Evolutionary conservation across 2,329 filamentous ascomycete species (phyloP), one percentile per base, ranked within the genome.

Genomic region (Ophiostoma sp.): DNA sequence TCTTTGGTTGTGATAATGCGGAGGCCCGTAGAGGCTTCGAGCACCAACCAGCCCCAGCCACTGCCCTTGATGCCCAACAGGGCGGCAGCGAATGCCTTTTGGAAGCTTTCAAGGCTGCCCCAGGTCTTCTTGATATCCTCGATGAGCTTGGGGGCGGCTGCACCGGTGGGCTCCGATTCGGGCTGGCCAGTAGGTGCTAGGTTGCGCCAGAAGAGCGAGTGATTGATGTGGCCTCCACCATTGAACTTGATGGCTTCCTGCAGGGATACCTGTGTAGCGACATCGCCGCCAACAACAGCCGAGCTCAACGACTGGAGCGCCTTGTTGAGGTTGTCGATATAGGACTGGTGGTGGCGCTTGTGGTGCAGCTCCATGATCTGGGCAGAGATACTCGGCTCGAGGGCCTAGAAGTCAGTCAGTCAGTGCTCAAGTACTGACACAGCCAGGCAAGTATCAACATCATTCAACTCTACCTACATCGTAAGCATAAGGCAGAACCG

Each of bases 291-390:
- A 7, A 78, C 74, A 70, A 83, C 78, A 41, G 86, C 85, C 36
- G 87, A 83, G 69, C 84, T 82, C 72, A 91, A 81, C 76, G 93
- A 87, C 79, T 93, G 88, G 73, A 87, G 81, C 69, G 91, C 89
- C 70, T 88, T 84, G 83, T 97, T 97, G 83, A 91, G 91, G 78
- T 89, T 90, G 79, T 88, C 95, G 74, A 97, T 92, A 79, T 97
- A 97, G 76, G 93, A 93, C 80, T 94, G 88, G 83, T 97, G 93
- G 85, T 97, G 93, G 81, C 93, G 94, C 81, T 86, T 89, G 86
- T 97, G 91, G 84, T 97, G 93, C 63, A 96, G 87, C 82, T 96
- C 91, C 93, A 97, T 97, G 83, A 97, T 97, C 81, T 95, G 87
- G 78, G 90, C 90, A 65, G 90, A 93, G 82, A 97, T 87, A 76